A percentile compares a stretch with the other conserved stretches of the same genome.
Evolutionary conservation across 139 green algal genomes (phyloP).

Genomic region (Zygnema circumcarinatum): DNA sequence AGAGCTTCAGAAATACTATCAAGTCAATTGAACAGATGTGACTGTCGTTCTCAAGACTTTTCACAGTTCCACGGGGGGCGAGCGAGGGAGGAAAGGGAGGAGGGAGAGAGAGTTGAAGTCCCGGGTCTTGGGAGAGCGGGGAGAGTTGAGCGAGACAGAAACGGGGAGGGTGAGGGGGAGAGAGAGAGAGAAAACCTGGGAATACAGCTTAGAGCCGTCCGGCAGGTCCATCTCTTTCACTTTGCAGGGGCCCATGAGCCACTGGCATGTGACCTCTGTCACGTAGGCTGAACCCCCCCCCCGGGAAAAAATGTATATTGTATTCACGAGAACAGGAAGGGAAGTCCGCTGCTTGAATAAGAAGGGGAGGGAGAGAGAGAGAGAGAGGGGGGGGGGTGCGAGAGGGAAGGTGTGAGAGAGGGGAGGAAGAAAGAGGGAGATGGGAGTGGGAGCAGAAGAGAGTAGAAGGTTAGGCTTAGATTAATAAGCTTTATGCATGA

Average conservation of each 20-base stretch:
- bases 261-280: conserved; percentile 39
- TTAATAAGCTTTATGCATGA: too few relatives aligned
- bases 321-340: not conserved
- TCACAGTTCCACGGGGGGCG: not conserved
- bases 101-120: not conserved
- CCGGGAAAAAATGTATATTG: not conserved
- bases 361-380: too few relatives aligned
- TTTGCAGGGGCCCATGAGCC: conserved; percentile 48
- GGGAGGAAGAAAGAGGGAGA: too few relatives aligned
- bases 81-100: not conserved
- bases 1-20: not conserved
- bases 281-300: conserved; percentile 7
- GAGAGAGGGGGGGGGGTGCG: too few relatives aligned
- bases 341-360: not conserved
- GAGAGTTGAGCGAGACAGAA: too few relatives aligned
- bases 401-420: too few relatives aligned
- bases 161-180: too few relatives aligned
- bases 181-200: too few relatives aligned
- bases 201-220: conserved; percentile 1
- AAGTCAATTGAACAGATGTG: too few relatives aligned
- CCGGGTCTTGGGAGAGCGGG: too few relatives aligned
- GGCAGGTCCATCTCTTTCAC: conserved; percentile 20
- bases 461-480: too few relatives aligned
- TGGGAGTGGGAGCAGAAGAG: too few relatives aligned
- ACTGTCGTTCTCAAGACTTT: not conserved